Evolutionary conservation across 305 asterid species (phyloP).

Genomic region (Withania somnifera): DNA sequence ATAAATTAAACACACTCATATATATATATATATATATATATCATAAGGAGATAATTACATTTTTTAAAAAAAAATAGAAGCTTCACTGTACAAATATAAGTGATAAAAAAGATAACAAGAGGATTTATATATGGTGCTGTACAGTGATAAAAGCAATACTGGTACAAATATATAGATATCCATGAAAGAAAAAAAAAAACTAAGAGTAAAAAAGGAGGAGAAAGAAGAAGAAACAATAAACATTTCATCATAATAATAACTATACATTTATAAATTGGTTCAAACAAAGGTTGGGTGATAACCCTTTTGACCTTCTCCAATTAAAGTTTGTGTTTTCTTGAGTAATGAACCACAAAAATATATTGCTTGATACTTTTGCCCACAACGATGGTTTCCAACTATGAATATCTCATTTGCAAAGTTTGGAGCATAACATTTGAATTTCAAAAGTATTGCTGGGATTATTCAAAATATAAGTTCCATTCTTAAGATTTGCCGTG

Average conservation of each 20-base stretch:
- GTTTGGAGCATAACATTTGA: slow-evolving; percentile 52
- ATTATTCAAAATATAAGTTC: slow-evolving; percentile 20
- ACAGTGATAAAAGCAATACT: not conserved
- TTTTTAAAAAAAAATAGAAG: not conserved
- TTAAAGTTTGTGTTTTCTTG: not conserved
- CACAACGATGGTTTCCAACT: not conserved
- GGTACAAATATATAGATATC: not conserved
- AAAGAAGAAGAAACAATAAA: not conserved
- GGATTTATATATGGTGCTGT: not conserved
- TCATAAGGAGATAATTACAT: not conserved
- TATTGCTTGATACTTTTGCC: not conserved
- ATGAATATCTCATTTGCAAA: slow-evolving; percentile 34
- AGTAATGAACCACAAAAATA: not conserved
- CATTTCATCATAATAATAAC: not conserved
- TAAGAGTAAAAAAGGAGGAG: not conserved
- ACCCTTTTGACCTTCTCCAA: not conserved
- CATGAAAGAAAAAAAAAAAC: not conserved
- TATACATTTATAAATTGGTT: not conserved
- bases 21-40: too few relatives aligned
- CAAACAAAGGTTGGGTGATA: not conserved
- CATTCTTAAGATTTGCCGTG: slow-evolving; percentile 36
- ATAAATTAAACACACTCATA: not conserved
- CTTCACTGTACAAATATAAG: not conserved
- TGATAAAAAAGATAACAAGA: not conserved
- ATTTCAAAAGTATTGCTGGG: slow-evolving; percentile 22